phyloP scores from a whole-genome alignment of 805 yeast species.

The Yueomyces sp. region DNA sequence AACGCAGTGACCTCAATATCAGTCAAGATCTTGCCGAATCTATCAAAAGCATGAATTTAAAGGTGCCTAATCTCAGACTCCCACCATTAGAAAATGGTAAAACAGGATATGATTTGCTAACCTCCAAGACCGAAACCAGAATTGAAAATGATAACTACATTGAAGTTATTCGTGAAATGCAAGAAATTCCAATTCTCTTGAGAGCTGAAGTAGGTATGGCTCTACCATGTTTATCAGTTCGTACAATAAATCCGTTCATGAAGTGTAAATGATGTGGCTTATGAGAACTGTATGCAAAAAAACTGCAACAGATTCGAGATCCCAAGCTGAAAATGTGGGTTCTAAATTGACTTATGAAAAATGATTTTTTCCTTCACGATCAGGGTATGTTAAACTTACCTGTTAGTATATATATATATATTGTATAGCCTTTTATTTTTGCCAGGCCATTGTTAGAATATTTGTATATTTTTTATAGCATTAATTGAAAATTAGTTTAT shows the following conservation, averaged over 20 bases:
- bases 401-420: no score
- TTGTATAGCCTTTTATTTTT: no score
- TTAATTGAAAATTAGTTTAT: no score
- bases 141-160: conserved; percentile 49
- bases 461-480: no score
- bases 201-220: conserved; percentile 94
- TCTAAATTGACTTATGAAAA: no score
- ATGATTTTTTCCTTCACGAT: no score
- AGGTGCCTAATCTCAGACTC: conserved; percentile 31
- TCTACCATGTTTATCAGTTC: conserved; percentile 87
- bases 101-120: conserved; percentile 33
- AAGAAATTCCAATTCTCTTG: conserved; percentile 69
- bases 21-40: conserved; percentile 35
- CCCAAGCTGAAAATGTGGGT: no score
- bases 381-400: no score
- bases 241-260: conserved; percentile 77
- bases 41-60: conserved; percentile 36
- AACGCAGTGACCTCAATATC: conserved; percentile 13
- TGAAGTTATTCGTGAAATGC: conserved; percentile 71
- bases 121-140: conserved; percentile 41
- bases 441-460: no score
- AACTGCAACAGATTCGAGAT: no score
- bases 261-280: conserved; percentile 2
- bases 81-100: conserved; percentile 19
- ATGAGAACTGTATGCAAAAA: no score